Conservation (phyloP, 305 asterid species). For the Fraxinus ornus region DNA sequence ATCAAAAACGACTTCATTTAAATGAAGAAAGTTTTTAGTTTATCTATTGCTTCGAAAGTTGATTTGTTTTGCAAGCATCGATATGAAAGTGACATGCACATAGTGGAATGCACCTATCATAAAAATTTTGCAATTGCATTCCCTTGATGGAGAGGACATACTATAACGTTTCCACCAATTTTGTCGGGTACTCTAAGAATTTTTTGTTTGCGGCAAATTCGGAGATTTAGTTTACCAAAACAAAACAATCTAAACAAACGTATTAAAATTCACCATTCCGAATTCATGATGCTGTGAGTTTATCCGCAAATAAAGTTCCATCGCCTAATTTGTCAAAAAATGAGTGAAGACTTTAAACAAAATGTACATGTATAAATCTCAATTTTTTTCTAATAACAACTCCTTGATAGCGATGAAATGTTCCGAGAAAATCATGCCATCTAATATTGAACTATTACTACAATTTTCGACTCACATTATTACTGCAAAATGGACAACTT, state of each 20-base stretch:
- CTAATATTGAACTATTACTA: not conserved
- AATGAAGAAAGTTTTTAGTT: no score
- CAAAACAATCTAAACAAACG: no score
- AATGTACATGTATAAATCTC: not conserved
- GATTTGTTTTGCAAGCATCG: not conserved
- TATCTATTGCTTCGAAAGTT: no score
- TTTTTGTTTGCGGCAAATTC: no score
- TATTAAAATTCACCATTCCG: no score
- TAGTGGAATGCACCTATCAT: not conserved
- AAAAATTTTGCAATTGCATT: not conserved
- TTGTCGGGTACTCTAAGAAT: not conserved
- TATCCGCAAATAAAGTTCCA: no score
- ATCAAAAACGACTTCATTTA: no score
- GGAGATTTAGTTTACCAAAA: no score
- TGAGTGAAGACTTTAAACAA: not conserved
- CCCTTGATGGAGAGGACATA: not conserved
- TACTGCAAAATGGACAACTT: no score
- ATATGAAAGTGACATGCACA: not conserved
- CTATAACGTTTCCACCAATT: not conserved
- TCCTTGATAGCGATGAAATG: not conserved
- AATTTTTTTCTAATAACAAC: not conserved
- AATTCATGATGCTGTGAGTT: no score
- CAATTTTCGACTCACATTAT: not conserved
- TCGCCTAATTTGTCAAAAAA: not conserved
- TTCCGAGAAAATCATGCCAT: not conserved